phyloP scores from a whole-genome alignment of 805 yeast genomes.

The Yamadazyma sp. region DNA sequence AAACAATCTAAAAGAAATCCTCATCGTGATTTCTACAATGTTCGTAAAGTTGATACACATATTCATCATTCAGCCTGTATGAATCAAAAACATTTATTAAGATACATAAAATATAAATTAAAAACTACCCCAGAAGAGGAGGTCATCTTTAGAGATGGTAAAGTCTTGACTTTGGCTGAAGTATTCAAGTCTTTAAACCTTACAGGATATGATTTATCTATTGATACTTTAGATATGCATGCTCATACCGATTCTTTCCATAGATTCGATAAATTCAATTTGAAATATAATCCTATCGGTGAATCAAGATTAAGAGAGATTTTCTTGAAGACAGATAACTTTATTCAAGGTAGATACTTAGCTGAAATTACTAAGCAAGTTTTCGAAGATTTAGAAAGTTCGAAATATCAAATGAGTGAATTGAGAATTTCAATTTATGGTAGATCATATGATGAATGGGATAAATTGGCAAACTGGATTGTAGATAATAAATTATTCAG shows the following conservation, averaged over 20 bases:
- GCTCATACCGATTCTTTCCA: conserved; percentile 98
- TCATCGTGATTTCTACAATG: conserved; percentile 95
- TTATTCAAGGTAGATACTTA: conserved; percentile 78
- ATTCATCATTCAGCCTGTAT: conserved; percentile 99
- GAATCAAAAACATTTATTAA: conserved; percentile 94
- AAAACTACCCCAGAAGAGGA: conserved; percentile 83
- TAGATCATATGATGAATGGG: conserved; percentile 89
- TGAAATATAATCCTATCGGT: conserved; percentile 97
- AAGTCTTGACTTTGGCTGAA: conserved; percentile 77
- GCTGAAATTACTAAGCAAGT: conserved; percentile 96
- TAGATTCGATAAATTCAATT: conserved; percentile 93
- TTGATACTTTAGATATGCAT: conserved; percentile 98
- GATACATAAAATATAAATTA: conserved; percentile 92
- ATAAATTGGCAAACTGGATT: conserved; percentile 91
- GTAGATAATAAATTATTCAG: conserved; percentile 87
- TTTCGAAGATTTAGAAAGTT: conserved; percentile 86
- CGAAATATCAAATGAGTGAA: conserved; percentile 97
- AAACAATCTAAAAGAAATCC: conserved; percentile 89
- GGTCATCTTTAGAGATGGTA: conserved; percentile 91
- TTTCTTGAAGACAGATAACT: conserved; percentile 92
- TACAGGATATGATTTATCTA: conserved; percentile 91
- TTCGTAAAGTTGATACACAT: conserved; percentile 96
- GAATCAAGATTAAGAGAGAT: conserved; percentile 97
- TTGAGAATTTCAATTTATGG: conserved; percentile 95
- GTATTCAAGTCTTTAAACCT: conserved; percentile 89